Evolutionary conservation across 768 basidiomycete species (phyloP).

Genomic region (Cystofilobasidium macerans): DNA sequence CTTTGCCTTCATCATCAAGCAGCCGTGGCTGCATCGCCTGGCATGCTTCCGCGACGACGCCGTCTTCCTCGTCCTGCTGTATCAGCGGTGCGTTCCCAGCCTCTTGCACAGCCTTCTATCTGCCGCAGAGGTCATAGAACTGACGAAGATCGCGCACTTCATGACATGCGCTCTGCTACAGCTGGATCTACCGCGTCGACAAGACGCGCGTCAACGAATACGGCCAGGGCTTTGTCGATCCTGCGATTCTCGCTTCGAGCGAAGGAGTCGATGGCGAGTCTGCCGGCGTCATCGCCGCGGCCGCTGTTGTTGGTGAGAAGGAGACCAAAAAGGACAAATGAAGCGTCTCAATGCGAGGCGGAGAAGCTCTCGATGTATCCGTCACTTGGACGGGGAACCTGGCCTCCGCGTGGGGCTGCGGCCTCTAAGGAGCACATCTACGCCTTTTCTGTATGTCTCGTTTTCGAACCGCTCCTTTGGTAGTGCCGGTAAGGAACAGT

Average conservation of each 20-base stretch:
- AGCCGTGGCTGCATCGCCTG: conserved; percentile 67
- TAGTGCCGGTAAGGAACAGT: too few relatives aligned
- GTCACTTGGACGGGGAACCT: too few relatives aligned
- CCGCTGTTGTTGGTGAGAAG: too few relatives aligned
- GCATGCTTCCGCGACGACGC: conserved; percentile 46
- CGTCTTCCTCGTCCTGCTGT: conserved; percentile 67
- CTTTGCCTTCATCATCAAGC: conserved; percentile 52
- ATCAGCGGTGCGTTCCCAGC: conserved; percentile 44
- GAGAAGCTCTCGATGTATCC: too few relatives aligned
- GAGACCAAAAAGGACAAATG: conserved; percentile 6
- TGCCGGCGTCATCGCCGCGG: too few relatives aligned
- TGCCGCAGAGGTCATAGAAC: conserved; percentile 39
- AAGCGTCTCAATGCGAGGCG: too few relatives aligned
- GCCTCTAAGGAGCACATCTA: too few relatives aligned
- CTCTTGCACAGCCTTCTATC: not conserved
- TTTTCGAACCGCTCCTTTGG: too few relatives aligned
- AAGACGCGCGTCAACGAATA: conserved; percentile 85
- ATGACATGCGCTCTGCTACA: not conserved
- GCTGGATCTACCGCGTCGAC: conserved; percentile 96
- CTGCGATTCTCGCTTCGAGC: conserved; percentile 36
- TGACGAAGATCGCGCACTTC: conserved; percentile 30
- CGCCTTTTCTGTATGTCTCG: too few relatives aligned
- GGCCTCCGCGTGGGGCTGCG: too few relatives aligned
- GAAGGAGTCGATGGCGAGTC: too few relatives aligned
- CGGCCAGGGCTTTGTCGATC: conserved; percentile 55